Percentiles rank a stretch among this genome's conserved stretches.
Conservation (phyloP, 176 grass and related monocot species). For the Eremochloa ophiuroides region DNA sequence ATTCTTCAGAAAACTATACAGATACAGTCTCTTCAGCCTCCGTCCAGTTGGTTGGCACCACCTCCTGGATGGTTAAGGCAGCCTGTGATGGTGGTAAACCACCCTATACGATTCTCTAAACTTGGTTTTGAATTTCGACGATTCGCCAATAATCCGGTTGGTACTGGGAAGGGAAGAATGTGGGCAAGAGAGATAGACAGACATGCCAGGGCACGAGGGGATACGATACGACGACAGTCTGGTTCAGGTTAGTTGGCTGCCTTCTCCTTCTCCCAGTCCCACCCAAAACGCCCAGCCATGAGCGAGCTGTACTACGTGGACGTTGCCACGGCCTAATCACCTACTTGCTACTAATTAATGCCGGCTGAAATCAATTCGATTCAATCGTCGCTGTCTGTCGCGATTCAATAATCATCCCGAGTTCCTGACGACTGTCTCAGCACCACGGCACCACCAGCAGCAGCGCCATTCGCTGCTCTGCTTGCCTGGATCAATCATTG, state of each 20-base stretch:
- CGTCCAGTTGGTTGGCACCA: not conserved
- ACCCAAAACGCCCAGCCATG: constrained; percentile 11
- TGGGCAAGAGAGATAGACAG: not conserved
- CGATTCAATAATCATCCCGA: constrained; percentile 15
- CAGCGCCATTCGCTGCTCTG: not conserved
- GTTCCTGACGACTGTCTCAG: not conserved
- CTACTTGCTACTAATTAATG: not conserved
- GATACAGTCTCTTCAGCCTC: not conserved
- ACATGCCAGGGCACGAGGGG: not conserved
- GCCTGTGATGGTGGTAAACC: not conserved
- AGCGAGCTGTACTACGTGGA: constrained; percentile 20
- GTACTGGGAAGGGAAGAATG: not conserved
- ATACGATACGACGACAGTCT: not conserved
- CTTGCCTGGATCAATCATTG: constrained; percentile 38
- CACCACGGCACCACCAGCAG: no score
- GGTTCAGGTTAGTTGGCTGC: constrained; percentile 24
- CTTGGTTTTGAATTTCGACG: not conserved
- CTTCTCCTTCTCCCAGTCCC: not conserved
- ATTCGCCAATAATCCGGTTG: not conserved
- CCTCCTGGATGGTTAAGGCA: not conserved
- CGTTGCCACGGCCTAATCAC: not conserved
- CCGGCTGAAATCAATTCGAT: not conserved
- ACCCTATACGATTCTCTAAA: not conserved
- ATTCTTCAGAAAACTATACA: no score
- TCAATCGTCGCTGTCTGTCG: not conserved